phyloP scores from a whole-genome alignment of 208 protist species.

The Plasmodiophora brassicae region DNA sequence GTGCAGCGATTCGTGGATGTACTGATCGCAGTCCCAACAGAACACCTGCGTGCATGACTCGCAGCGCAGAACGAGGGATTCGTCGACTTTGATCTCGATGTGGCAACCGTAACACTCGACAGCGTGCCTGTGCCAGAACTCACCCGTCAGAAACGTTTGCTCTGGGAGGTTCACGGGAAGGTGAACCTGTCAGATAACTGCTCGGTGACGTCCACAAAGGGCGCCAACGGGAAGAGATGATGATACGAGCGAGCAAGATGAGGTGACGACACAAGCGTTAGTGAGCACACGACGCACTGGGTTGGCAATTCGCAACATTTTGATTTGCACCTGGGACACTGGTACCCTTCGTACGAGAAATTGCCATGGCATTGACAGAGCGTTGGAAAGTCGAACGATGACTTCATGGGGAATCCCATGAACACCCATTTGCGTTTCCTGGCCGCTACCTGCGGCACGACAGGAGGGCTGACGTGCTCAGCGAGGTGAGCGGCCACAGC shows the following conservation, averaged over 20 bases:
- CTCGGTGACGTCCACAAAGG: conserved; percentile 49
- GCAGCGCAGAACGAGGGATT: conserved; percentile 45
- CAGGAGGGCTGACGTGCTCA: background rate
- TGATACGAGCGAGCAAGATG: conserved; percentile 75
- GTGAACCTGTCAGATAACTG: no score
- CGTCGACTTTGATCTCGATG: background rate
- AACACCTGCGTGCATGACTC: conserved; percentile 58
- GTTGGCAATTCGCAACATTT: conserved; percentile 67
- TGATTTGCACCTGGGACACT: conserved; percentile 62
- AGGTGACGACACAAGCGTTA: conserved; percentile 69
- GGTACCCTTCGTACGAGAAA: conserved; percentile 41
- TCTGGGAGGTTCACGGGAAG: no score
- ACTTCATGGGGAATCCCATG: conserved; percentile 61
- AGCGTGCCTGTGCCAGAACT: background rate
- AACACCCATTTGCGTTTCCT: conserved; percentile 31
- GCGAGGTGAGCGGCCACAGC: background rate
- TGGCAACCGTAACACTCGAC: conserved; percentile 31
- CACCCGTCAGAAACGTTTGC: no score
- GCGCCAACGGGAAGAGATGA: conserved; percentile 68
- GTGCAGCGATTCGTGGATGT: conserved; percentile 68
- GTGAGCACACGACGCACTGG: conserved; percentile 64
- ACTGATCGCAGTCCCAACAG: conserved; percentile 70
- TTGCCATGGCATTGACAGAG: conserved; percentile 49
- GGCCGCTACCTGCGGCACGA: background rate
- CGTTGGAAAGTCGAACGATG: conserved; percentile 34